Percentiles rank a stretch among this genome's conserved stretches.
Evolutionary conservation across 331 rosid genomes (phyloP).

Genomic region (Ulmus americana): DNA sequence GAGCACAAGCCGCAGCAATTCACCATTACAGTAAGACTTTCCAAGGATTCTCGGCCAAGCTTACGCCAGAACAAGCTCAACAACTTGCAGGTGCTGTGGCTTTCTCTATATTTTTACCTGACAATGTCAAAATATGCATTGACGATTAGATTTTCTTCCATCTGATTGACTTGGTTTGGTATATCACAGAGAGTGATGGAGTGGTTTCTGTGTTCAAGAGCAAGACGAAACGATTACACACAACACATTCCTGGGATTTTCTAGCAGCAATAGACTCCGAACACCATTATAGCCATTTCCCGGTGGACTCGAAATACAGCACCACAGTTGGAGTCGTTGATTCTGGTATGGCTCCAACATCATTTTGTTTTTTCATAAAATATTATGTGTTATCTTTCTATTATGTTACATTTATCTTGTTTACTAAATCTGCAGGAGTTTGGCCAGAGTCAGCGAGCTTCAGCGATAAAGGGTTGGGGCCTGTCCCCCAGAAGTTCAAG

Average conservation of each 20-base stretch:
- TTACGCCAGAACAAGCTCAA: constrained; percentile 52
- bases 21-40: constrained; percentile 63
- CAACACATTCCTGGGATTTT: constrained; percentile 71
- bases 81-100: constrained; percentile 42
- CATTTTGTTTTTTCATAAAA: not conserved
- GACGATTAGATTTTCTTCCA: not conserved
- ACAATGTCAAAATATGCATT: not conserved
- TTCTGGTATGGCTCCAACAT: constrained; percentile 34
- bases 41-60: constrained; percentile 64
- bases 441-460: constrained; percentile 81
- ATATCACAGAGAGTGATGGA: constrained; percentile 38
- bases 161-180: constrained; percentile 11
- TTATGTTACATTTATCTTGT: not conserved
- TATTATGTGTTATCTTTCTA: not conserved
- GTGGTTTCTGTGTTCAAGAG: constrained; percentile 63
- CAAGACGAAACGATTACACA: constrained; percentile 46
- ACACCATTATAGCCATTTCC: constrained; percentile 22
- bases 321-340: constrained; percentile 64
- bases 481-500: constrained; percentile 52
- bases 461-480: constrained; percentile 54
- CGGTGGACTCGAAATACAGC: constrained; percentile 32
- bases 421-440: constrained; percentile 36
- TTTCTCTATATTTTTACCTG: too few species aligned
- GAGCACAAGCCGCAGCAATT: constrained; percentile 41
- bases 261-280: constrained; percentile 40